A percentile compares a stretch with the other conserved stretches of the same genome.
These are phyloP conservation scores for Talaromyces islandicus DNA, from an alignment of 2,329 filamentous ascomycete species.

Conservation along the genomic window DNA sequence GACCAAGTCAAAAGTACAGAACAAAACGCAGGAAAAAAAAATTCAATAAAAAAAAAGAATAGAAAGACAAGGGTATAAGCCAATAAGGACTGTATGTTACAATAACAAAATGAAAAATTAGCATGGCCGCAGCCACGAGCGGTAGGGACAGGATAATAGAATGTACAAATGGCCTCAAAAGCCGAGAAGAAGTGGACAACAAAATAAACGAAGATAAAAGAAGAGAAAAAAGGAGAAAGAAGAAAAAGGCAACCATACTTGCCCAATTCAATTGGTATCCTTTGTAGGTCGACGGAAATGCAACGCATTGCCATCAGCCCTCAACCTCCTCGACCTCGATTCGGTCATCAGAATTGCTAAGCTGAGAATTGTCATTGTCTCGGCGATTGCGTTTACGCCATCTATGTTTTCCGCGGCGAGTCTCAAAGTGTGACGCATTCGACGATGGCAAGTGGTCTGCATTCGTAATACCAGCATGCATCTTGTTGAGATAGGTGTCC, in stretches of 20 bases:
- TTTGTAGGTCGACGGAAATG: neutral
- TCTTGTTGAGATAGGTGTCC: conserved; percentile 91
- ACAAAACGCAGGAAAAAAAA: conserved; percentile 4
- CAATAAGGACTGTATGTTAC: conserved; percentile 11
- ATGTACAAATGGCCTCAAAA: neutral
- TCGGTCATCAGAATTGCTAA: conserved; percentile 20
- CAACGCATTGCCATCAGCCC: conserved; percentile 11
- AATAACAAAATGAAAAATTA: conserved; percentile 3
- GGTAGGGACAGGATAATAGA: conserved; percentile 4
- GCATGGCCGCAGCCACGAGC: neutral
- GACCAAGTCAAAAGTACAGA: neutral
- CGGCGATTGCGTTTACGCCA: conserved; percentile 51
- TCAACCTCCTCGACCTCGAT: conserved; percentile 34
- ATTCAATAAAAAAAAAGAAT: conserved; percentile 7
- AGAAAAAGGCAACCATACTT: neutral
- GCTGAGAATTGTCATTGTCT: conserved; percentile 11
- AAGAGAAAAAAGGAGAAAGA: neutral
- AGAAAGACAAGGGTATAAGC: neutral
- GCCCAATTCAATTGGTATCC: neutral
- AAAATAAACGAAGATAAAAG: neutral
- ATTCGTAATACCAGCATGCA: conserved; percentile 71
- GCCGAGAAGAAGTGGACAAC: neutral
- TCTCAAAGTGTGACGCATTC: conserved; percentile 82
- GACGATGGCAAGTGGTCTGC: conserved; percentile 68
- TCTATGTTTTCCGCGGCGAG: conserved; percentile 73